These are phyloP conservation scores for Fusarium mundagurra DNA, from an alignment of 2,329 filamentous ascomycete genomes.

Conservation along the genomic window DNA sequence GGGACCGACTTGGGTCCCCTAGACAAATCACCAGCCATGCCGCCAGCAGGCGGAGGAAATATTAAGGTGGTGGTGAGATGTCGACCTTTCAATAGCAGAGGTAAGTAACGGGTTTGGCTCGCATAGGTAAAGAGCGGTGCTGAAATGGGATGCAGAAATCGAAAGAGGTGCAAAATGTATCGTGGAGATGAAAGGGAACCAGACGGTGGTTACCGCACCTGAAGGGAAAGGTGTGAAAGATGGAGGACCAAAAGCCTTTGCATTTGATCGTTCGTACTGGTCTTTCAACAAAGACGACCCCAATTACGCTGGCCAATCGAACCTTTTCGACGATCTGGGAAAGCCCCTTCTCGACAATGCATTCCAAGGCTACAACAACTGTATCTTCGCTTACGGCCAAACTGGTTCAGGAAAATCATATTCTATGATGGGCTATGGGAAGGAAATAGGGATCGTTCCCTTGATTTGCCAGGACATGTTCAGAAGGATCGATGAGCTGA, in stretches of 20 bases:
- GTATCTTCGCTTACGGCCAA: constrained; percentile 98
- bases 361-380: constrained; percentile 98
- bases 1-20: constrained; percentile 52
- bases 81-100: constrained; percentile 95
- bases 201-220: constrained; percentile 86
- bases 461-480: constrained; percentile 99
- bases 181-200: constrained; percentile 92
- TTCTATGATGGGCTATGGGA: constrained; percentile 99
- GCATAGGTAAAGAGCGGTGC: constrained; percentile 3
- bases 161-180: constrained; percentile 95
- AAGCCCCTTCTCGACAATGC: constrained; percentile 95
- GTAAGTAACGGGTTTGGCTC: constrained; percentile 57
- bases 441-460: constrained; percentile 94
- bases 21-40: constrained; percentile 47
- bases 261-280: constrained; percentile 98
- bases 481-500: constrained; percentile 77
- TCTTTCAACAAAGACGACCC: constrained; percentile 86
- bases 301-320: constrained; percentile 89
- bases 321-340: constrained; percentile 88
- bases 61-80: constrained; percentile 99
- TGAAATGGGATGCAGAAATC: constrained; percentile 69
- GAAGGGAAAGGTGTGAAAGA: constrained; percentile 75
- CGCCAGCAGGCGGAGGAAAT: constrained; percentile 81
- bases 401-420: constrained; percentile 99
- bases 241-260: constrained; percentile 83